Base-by-base conservation (phyloP, 306 rosid genomes). In the Pachyrhizus erosus region DNA sequence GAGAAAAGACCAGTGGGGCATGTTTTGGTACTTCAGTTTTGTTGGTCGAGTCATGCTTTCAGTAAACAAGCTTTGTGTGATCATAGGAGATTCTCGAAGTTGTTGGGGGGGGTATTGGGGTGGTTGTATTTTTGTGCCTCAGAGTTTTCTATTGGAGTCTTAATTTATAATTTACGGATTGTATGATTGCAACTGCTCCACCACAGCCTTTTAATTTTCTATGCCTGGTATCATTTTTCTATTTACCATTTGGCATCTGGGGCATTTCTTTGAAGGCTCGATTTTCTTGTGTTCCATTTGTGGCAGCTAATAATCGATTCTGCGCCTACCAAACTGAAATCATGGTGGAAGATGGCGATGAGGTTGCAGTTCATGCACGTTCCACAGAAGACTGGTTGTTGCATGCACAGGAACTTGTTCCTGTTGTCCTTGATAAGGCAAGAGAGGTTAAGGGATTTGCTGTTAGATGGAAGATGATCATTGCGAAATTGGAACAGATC, bases 401-500 rank as follows among this genome's bases (percentile, higher is more conserved):
- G 10, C 72, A 77, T 75, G 96, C 90, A 2, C 82, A 83, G 73
- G 94, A 92, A 79, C 91, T 96, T 69, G 92, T 96, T 74, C 98
- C 98, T 1, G 6, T 85, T 69, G 96, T 89, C 4, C 77, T 93
- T 62, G 68, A 57, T 7, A 93, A 89, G 80, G 96, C 98, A 9
- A 87, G 61, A 80, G 94, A 90, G 84, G 98, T 91, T 12, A 91
- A 91, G 70, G 89, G 82, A 2, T 96, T 96, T 75, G 87, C 90
- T 2, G 88, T 90, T 71, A 88, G 96, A 80, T 96, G 99, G 99
- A 96, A 93, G 85, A 86, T 83, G 94, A 96, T 96, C 17, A 81
- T 90, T 79, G 86, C 91, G 2, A 96, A 94, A 84, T 73, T 93
- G 73, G 97, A 96, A 86, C 89, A 91, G 87, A 87, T 96, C 83